Evolutionary conservation across 306 rosid genomes (phyloP), one percentile per base, ranked within the genome.

Genomic region (Benincasa hispida): DNA sequence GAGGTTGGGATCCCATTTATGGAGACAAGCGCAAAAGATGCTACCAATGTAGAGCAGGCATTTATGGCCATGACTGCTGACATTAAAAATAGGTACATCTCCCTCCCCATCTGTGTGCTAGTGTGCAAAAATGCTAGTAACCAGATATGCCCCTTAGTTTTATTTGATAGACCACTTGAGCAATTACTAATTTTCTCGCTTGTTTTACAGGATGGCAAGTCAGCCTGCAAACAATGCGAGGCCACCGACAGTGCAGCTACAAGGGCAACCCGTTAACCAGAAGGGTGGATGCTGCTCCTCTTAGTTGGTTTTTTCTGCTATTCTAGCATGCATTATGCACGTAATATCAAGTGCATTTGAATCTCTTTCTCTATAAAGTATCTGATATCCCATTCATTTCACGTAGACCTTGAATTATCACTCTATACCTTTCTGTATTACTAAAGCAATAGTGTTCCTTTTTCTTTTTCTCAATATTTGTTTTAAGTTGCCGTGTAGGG

Each of bases 201-300:
- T 34, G 47, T 19, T 42, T 41, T 35, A 67, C 82, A 87, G 90
- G 84, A 87, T 87, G 90, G 88, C 88, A 30, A 83, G 84, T 81
- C 88, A 85, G 59, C 90, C 90, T n/a, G 72, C 72, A 48, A 87
- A 79, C 84, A 85, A 87, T 13, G 87, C 80, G 5, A 84, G 80
- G 84, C 88, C 88, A 18, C 84, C 90, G 7, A 85, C 88, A 3
- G 90, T 87, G 79, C 88, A 87, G 80, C 79, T 87, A 35, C 83
- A 80, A 55, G 90, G 90, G 58, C 87, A 87, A 58, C 88, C 90
- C 0, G 87, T 87, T 8, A 87, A 83, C 85, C 88, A 87, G 87
- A 87, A 85, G 58, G 83, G 88, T 72, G 88, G 90, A 27, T 87
- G 90, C 77, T 87, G 90, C 85, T 85, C 90, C 7, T 87, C 90